These are phyloP conservation scores for Cystoderma amianthinum DNA, from an alignment of 768 basidiomycete genomes.

Conservation along the genomic window DNA sequence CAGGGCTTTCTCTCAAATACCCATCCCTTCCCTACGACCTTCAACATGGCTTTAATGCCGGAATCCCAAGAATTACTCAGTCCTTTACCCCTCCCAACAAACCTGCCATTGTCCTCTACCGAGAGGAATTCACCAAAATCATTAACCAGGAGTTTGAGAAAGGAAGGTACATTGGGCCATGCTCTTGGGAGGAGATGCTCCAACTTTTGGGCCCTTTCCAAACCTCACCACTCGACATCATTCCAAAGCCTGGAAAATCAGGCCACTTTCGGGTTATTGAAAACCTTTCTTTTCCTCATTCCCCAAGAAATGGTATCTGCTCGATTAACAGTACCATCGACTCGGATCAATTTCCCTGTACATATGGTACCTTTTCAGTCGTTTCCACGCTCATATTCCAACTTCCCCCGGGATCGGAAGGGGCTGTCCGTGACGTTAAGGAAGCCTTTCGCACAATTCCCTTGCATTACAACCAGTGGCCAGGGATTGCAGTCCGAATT, in stretches of 20 bases:
- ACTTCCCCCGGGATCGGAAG: conserved; percentile 30
- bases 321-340: conserved; percentile 28
- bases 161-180: conserved; percentile 24
- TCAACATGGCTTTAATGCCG: neutral
- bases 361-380: conserved; percentile 33
- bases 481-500: conserved; percentile 17
- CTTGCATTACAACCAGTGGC: conserved; percentile 23
- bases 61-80: neutral
- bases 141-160: conserved; percentile 13
- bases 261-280: conserved; percentile 26
- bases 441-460: conserved; percentile 23
- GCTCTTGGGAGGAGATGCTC: conserved; percentile 14
- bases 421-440: conserved; percentile 24
- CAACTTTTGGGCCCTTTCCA: conserved; percentile 28
- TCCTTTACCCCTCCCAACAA: neutral
- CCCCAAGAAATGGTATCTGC: too few species aligned
- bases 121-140: conserved; percentile 4
- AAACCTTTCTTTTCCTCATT: conserved; percentile 27
- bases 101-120: neutral
- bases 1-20: neutral
- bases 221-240: conserved; percentile 24
- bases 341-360: conserved; percentile 26
- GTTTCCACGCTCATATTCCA: conserved; percentile 18
- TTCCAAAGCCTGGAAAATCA: conserved; percentile 25
- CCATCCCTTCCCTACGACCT: neutral